Base-by-base conservation (phyloP, 371 early-diverging fungal genomes). In the Lichtheimia hyalospora region DNA sequence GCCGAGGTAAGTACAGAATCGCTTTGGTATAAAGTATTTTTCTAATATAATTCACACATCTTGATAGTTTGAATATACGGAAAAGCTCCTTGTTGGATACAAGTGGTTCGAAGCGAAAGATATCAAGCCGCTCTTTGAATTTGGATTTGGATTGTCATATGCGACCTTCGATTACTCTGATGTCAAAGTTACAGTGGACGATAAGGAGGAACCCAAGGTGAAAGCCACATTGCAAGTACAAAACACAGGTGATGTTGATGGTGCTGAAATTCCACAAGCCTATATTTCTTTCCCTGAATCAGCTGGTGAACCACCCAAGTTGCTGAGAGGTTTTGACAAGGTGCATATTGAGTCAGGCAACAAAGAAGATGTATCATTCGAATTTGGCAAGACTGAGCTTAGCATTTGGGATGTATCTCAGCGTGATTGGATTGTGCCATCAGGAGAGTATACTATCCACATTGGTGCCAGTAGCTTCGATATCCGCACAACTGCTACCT, bases 101-200 rank as follows among this genome's bases (percentile, higher is more conserved):
- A 66, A 76, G 18, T 71, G 66, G 61, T 69, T 70, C 59, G 79
- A 85, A 24, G 68, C 68, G 41, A 57, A 69, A 23, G 63, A 64
- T 41, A 79, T 83, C 49, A 55, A 63, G 10, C 84, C 85, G 39
- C 52, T 77, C 24, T 81, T 77, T 64, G 63, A 66, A 16, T 86
- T 86, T 52, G 86, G 84, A 10, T 74, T 62, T 60, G 86, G 86
- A 39, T 58, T 86, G 25, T 81, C 83, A 0, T 86, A 84, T 69
- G 81, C 85, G 14, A 63, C 46, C 0, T 86, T 86, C 58, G 46
- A 51, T 10, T 84, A 84, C 62, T 56, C 57, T 28, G 18, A 46
- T n/a, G 49, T 42, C 0, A n/a, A 43, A 16, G 6, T 20, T 6
- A 41, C 46, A 20, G 28, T 40, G 16, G 25, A 7, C 6, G 34